phyloP scores from a whole-genome alignment of 1,284 basidiomycete species.

The Rugosomyces carneus region DNA sequence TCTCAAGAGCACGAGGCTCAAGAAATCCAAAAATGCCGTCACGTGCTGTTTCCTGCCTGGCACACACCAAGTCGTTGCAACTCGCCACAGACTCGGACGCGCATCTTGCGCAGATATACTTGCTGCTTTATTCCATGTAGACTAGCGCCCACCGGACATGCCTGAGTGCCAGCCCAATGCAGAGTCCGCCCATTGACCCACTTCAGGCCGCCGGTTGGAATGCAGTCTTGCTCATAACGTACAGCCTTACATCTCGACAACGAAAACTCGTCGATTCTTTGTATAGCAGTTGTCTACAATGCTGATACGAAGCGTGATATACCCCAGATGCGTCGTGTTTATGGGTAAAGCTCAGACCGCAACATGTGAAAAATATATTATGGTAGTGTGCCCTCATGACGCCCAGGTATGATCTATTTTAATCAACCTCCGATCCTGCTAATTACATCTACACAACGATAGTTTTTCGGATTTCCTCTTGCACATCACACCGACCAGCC shows the following conservation, averaged over 20 bases:
- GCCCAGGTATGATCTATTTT: not conserved
- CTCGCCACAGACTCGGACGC: too few relatives aligned
- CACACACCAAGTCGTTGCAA: too few relatives aligned
- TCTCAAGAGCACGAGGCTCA: not conserved
- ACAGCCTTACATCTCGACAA: constrained; percentile 1
- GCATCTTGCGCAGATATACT: too few relatives aligned
- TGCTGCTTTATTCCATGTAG: too few relatives aligned
- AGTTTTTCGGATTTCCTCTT: constrained; percentile 2
- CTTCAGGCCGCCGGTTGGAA: not conserved
- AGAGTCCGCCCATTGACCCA: not conserved
- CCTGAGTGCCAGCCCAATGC: not conserved
- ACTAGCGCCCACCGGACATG: not conserved
- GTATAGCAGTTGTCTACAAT: not conserved
- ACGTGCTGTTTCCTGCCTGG: too few relatives aligned
- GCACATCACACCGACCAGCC: not conserved
- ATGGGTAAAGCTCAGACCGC: not conserved
- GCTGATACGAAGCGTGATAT: not conserved
- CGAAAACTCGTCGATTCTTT: not conserved
- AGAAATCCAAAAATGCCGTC: not conserved
- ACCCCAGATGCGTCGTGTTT: too few relatives aligned
- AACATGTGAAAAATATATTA: not conserved
- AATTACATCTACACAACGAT: not conserved
- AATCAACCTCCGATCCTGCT: not conserved
- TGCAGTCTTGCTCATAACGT: not conserved
- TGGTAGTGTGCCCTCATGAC: too few relatives aligned